Percentiles rank a stretch among this genome's conserved stretches.
These are phyloP conservation scores for Eustoma russellianum DNA, from an alignment of 257 asterid genomes.

Conservation along the genomic window DNA sequence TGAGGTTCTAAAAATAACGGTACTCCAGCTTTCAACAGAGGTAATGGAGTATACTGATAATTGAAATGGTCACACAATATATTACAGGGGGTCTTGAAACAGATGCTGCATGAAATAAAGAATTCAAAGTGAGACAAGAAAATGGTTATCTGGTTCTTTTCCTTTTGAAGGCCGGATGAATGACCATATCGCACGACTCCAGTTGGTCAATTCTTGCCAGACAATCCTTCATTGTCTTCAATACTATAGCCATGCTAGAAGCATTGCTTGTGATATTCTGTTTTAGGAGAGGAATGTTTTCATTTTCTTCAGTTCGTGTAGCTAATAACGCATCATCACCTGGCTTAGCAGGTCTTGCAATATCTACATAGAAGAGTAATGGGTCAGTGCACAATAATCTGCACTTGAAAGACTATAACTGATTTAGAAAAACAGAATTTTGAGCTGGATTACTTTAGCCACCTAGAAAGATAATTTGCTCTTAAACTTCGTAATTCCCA, in stretches of 20 bases:
- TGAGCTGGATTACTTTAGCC: no score
- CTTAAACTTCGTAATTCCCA: no score
- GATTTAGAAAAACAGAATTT: not conserved
- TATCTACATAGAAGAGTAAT: constrained; percentile 18
- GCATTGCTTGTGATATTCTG: constrained; percentile 59
- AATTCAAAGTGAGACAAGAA: not conserved
- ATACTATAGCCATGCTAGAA: constrained; percentile 28
- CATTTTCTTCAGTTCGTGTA: constrained; percentile 24
- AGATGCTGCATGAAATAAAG: not conserved
- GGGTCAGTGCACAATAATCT: not conserved
- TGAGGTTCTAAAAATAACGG: not conserved
- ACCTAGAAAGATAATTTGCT: no score
- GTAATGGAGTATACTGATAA: not conserved
- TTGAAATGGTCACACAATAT: not conserved
- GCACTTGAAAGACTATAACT: not conserved
- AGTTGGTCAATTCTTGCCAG: constrained; percentile 49
- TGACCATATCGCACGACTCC: constrained; percentile 29
- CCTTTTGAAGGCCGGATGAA: constrained; percentile 63
- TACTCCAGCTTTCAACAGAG: not conserved
- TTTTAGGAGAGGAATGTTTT: constrained; percentile 45
- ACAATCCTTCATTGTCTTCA: constrained; percentile 63
- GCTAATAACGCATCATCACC: constrained; percentile 18
- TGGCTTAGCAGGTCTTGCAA: constrained; percentile 12
- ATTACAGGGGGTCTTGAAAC: constrained; percentile 3
- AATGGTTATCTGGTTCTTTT: constrained; percentile 29